phyloP scores from a whole-genome alignment of 768 basidiomycete genomes.

The Phylloporus arenicola region DNA sequence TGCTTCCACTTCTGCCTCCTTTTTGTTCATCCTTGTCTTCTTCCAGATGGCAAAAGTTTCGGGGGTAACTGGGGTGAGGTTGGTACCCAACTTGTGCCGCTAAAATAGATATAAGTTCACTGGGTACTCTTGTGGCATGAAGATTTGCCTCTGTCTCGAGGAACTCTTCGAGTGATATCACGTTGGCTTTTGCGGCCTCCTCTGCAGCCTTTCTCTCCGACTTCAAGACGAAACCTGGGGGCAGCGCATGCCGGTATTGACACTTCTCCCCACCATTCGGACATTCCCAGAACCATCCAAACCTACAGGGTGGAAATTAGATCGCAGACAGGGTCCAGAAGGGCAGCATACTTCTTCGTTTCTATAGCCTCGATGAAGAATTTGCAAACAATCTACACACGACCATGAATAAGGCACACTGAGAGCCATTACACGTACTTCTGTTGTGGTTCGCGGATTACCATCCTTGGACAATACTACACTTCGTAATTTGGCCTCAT shows the following conservation, averaged over 20 bases:
- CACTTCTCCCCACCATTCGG: conserved; percentile 78
- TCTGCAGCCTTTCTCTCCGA: conserved; percentile 89
- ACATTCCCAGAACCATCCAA: conserved; percentile 97
- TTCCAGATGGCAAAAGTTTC: conserved; percentile 95
- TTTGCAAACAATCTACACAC: conserved; percentile 89
- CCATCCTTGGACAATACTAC: conserved; percentile 86
- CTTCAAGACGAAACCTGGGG: conserved; percentile 93
- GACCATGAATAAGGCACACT: conserved; percentile 6
- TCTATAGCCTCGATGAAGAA: conserved; percentile 96
- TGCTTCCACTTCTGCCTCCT: conserved; percentile 82
- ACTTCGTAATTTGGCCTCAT: conserved; percentile 85
- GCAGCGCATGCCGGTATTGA: conserved; percentile 92
- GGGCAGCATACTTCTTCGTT: conserved; percentile 55
- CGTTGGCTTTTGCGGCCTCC: conserved; percentile 83
- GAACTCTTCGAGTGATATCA: conserved; percentile 94
- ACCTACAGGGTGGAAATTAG: conserved; percentile 35
- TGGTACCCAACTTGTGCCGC: conserved; percentile 90
- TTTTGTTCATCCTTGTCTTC: conserved; percentile 92
- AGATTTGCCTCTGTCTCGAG: conserved; percentile 87
- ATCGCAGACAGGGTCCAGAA: background rate
- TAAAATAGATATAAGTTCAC: conserved; percentile 27
- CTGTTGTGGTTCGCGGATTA: conserved; percentile 88
- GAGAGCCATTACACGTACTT: conserved; percentile 45
- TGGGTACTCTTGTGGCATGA: background rate
- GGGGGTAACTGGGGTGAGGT: conserved; percentile 87